Evolutionary conservation across 2,329 filamentous ascomycete genomes (phyloP).

Genomic region (Botrytis cinerea): DNA sequence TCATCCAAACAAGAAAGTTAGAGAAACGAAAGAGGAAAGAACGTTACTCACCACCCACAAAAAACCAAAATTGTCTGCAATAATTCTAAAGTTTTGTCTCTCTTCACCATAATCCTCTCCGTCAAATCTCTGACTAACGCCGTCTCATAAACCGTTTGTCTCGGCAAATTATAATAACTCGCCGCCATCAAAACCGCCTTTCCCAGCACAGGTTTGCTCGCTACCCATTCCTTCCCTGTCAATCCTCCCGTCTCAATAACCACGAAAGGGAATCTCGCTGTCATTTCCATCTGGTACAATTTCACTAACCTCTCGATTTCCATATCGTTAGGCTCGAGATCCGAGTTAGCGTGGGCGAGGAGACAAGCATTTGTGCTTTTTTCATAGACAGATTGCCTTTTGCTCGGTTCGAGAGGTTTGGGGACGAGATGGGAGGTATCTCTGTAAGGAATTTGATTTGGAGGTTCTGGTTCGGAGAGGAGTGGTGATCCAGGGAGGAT

Average conservation of each 20-base stretch:
- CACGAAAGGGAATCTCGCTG: conserved; percentile 11
- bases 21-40: background rate
- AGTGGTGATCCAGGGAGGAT: background rate
- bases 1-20: too few species aligned
- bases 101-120: conserved; percentile 14
- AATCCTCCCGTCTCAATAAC: conserved; percentile 1
- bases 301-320: background rate
- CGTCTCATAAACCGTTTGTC: conserved; percentile 14
- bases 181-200: conserved; percentile 21
- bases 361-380: conserved; percentile 17
- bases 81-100: conserved; percentile 21
- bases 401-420: background rate
- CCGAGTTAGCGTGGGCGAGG: background rate
- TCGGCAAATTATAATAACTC: conserved; percentile 18
- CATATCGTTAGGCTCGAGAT: conserved; percentile 12
- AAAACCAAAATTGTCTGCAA: conserved; percentile 22
- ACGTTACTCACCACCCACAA: conserved; percentile 17
- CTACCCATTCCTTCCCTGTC: conserved; percentile 9
- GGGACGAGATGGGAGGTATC: background rate
- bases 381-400: background rate
- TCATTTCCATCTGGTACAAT: conserved; percentile 16
- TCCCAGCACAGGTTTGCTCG: conserved; percentile 9
- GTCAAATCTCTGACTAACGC: conserved; percentile 12
- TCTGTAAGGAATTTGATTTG: background rate
- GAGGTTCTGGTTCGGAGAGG: background rate